Conservation (phyloP, 768 basidiomycete species). For the Fibroporia radiculosa region DNA sequence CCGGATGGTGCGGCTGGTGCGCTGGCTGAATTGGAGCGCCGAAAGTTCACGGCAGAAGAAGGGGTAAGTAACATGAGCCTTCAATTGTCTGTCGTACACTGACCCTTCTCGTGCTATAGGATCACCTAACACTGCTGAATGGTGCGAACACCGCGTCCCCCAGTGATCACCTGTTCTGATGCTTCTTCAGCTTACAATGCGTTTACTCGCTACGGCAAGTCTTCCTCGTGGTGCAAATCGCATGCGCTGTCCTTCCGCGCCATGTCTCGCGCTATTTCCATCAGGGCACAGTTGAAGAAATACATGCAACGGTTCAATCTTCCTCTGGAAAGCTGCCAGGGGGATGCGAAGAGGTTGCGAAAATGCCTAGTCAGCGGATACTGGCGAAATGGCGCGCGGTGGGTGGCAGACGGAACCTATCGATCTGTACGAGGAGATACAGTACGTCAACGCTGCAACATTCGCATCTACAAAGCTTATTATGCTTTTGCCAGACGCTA, state of each 20-base stretch:
- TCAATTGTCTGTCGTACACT: background rate
- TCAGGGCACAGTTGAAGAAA: conserved; percentile 90
- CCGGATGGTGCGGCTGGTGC: conserved; percentile 82
- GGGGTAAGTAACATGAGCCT: conserved; percentile 49
- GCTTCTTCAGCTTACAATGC: conserved; percentile 78
- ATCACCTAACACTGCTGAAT: conserved; percentile 91
- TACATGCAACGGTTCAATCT: conserved; percentile 89
- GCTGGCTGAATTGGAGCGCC: conserved; percentile 81
- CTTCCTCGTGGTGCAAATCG: conserved; percentile 87
- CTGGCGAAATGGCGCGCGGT: conserved; percentile 88
- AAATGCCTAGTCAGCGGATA: conserved; percentile 89
- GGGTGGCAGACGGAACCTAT: conserved; percentile 91
- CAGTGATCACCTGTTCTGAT: background rate
- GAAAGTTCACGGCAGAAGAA: conserved; percentile 98
- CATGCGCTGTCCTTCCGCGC: conserved; percentile 93
- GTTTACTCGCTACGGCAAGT: conserved; percentile 74
- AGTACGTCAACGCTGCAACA: conserved; percentile 34
- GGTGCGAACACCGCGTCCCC: conserved; percentile 37
- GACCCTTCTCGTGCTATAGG: conserved; percentile 38
- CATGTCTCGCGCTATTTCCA: conserved; percentile 89
- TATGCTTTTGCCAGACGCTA: conserved; percentile 43
- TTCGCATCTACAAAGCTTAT: background rate
- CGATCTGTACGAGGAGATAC: conserved; percentile 79
- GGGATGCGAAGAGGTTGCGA: conserved; percentile 76
- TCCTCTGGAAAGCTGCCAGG: conserved; percentile 80